Evolutionary conservation across 306 rosid genomes (phyloP).

Genomic region (Ceratonia siliqua): DNA sequence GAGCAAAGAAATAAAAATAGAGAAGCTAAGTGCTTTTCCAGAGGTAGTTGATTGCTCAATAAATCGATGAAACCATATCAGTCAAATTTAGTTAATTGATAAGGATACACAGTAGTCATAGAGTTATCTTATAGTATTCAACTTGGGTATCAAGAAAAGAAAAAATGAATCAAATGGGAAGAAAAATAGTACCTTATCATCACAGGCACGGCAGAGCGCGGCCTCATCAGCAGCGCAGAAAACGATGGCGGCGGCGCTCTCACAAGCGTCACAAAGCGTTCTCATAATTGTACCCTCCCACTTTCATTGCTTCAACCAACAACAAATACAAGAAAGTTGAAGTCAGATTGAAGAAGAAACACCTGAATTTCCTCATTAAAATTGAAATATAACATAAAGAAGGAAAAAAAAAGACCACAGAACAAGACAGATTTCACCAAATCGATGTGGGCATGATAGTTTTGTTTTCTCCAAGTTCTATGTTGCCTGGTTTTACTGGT

Average conservation of each 20-base stretch:
- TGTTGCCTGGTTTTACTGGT: not conserved
- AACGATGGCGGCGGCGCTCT: constrained; percentile 89
- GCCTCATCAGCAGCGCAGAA: constrained; percentile 99
- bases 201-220: constrained; percentile 92
- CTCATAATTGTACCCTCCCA: constrained; percentile 64
- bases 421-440: constrained; percentile 45
- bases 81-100: not conserved
- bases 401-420: not conserved
- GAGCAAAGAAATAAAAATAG: not conserved
- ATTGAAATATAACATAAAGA: not conserved
- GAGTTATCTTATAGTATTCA: no score
- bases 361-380: not conserved
- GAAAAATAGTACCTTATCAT: constrained; percentile 62
- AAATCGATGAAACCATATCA: not conserved
- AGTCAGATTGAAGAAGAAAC: constrained; percentile 24
- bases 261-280: constrained; percentile 97
- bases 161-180: not conserved
- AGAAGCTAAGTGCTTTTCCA: no score
- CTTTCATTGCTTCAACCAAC: constrained; percentile 53
- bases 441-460: constrained; percentile 31
- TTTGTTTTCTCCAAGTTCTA: constrained; percentile 3
- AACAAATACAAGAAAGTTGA: constrained; percentile 15
- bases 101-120: not conserved
- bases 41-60: not conserved
- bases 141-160: not conserved